These are phyloP conservation scores for Petunia hybrid DNA, from an alignment of 305 asterid species.

Conservation along the genomic window DNA sequence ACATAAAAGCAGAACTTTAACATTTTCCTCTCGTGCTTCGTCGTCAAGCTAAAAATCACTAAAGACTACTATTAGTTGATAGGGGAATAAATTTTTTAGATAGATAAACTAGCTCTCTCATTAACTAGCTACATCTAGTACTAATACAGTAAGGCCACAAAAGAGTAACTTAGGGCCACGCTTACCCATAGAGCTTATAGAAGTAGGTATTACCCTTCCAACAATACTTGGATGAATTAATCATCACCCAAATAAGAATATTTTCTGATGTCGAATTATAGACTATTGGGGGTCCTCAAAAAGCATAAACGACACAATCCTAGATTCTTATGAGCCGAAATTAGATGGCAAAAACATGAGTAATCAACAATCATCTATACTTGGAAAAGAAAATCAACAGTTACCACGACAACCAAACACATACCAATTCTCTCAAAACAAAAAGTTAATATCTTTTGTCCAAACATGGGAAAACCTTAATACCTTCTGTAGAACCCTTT, in stretches of 20 bases:
- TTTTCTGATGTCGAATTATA: conserved; percentile 1
- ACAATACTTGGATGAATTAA: conserved; percentile 1
- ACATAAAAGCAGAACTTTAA: background rate
- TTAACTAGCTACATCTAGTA: conserved; percentile 1
- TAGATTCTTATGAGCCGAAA: background rate
- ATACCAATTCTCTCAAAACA: background rate
- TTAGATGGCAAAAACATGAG: background rate
- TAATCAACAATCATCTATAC: conserved; percentile 1
- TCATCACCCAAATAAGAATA: background rate
- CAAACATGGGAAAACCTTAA: background rate
- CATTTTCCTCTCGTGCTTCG: background rate
- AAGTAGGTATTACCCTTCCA: conserved; percentile 21
- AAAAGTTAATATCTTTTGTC: background rate
- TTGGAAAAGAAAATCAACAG: conserved; percentile 9
- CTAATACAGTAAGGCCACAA: conserved; percentile 5
- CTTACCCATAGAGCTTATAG: background rate
- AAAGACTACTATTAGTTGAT: conserved; percentile 7
- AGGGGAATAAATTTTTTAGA: background rate
- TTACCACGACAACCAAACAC: background rate
- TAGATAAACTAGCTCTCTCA: background rate
- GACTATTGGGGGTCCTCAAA: background rate
- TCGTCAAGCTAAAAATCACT: background rate
- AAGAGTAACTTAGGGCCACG: background rate
- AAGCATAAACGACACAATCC: conserved; percentile 18
- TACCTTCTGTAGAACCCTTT: conserved; percentile 98